These are phyloP conservation scores for Talaromyces ruber DNA, from an alignment of 495 filamentous ascomycete genomes.

Conservation along the genomic window DNA sequence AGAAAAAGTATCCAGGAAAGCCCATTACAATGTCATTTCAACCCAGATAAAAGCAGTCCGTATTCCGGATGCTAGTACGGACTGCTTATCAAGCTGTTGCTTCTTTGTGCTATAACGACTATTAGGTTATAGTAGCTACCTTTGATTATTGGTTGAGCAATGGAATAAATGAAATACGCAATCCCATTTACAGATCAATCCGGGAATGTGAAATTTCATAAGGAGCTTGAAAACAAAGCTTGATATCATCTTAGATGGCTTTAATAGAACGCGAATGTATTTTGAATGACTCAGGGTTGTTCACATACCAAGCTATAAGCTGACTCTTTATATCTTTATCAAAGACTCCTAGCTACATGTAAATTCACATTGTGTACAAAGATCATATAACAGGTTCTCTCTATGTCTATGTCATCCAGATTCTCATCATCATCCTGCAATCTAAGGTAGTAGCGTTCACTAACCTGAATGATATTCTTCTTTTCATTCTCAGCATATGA, in stretches of 20 bases:
- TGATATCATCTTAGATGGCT: background rate
- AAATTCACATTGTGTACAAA: background rate
- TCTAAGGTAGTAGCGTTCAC: background rate
- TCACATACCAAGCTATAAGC: background rate
- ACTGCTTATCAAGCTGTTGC: no score
- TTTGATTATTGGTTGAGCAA: background rate
- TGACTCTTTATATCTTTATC: background rate
- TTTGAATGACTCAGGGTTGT: background rate
- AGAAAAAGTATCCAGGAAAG: background rate
- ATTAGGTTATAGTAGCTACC: background rate
- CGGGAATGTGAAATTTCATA: background rate
- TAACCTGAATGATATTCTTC: background rate
- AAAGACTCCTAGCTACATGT: background rate
- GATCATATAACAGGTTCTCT: background rate
- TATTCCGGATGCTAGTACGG: background rate
- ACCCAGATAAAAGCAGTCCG: background rate
- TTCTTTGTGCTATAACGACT: background rate
- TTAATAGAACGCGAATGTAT: background rate
- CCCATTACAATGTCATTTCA: background rate
- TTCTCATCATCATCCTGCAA: background rate
- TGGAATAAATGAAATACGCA: background rate
- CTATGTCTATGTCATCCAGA: background rate
- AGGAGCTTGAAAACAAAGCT: background rate
- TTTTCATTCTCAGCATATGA: background rate
- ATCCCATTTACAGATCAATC: background rate